Evolutionary conservation across 177 flowering plant species (phyloP), one percentile per base, ranked within the genome.

Genomic region (Vitis hybrid): DNA sequence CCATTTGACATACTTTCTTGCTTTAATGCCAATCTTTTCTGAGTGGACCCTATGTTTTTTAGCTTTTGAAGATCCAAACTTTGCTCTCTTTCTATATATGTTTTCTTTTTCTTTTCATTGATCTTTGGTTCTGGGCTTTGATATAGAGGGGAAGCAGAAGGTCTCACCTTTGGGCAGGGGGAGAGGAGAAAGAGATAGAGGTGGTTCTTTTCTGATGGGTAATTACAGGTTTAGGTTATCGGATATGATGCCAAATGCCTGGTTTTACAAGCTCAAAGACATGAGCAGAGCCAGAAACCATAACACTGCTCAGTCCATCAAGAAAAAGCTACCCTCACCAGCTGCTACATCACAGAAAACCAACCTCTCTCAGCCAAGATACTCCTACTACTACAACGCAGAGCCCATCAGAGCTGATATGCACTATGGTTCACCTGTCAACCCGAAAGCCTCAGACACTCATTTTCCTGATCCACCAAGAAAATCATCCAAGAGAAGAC

Each of bases 221-320:
- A 87, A 82, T 65, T 34, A 82, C 86, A 85, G 72, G 77, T 87
- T 87, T 56, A 84, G 76, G 63, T 62, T 87, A 23, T 82, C 91
- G 56, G 84, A 80, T 71, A 85, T 87, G 87, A 78, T 87, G 32
- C 91, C 91, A 60, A 85, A 83, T 75, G 83, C 91, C 64, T 87
- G 91, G 89, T 80, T 85, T 72, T 82, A 84, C 87, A 87, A 85
- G 80, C 89, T 87, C 71, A 87, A 74, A 48, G 85, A 82, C 79
- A 87, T 87, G 86, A 69, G 83, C 77, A 83, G 15, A 67, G 63
- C 73, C 70, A 74, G 72, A 64, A 80, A 67, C 55, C 62, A 64
- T 1, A 66, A 48, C n/a, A 30, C 34, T 54, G 30, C 75, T 61
- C 67, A 67, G 10, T 8, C 72, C 15, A 52, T 7, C 15, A 73